Base-by-base conservation (phyloP, 345 rosid species). In the Reutealis trisperma region DNA sequence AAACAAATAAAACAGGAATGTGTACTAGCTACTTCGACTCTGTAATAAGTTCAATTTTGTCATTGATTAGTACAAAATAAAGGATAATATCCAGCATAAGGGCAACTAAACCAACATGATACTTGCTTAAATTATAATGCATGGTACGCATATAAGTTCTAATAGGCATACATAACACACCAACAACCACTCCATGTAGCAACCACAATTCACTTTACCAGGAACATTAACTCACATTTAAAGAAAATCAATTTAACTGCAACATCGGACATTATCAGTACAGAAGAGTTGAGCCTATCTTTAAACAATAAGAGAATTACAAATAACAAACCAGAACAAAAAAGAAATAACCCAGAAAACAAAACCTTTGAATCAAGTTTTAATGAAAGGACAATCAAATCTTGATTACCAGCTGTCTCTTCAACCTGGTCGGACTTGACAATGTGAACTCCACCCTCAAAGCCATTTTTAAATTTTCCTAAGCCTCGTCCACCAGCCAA, bases 401-500 rank as follows among this genome's bases (percentile, higher is more conserved):
- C 51, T 4, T 63, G 54, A 78, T 66, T 87, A 96, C 99, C 97
- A 75, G 97, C 97, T 51, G 86, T 83, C 41, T 94, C 95, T 88
- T 80, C 93, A 81, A 73, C 94, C 80, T 91, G 88, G 41, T 90
- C 97, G 72, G 84, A 82, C 75, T 84, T 89, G 72, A 96, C 92
- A 61, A 96, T 92, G 84, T 96, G 99, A 82, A 96, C 99, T 67
- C 99, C 98, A 74, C 99, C 96, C 82, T 92, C 85, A 77, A 96
- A 89, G 64, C 99, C 97, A 18, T 84, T 94, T 76, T 87, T 91
- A 80, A 96, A 96, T 21, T 93, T 92, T 67, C 98, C 99, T 72
- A 96, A 84, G 63, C 98, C 99, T 86, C 99, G 88, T 25, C 99
- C 99, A 77, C 98, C 99, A 62, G 99, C 99, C 89, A 96, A 85